Evolutionary conservation across 2,329 filamentous ascomycete species (phyloP), one percentile per base, ranked within the genome.

Genomic region (Monosporascus sp.): DNA sequence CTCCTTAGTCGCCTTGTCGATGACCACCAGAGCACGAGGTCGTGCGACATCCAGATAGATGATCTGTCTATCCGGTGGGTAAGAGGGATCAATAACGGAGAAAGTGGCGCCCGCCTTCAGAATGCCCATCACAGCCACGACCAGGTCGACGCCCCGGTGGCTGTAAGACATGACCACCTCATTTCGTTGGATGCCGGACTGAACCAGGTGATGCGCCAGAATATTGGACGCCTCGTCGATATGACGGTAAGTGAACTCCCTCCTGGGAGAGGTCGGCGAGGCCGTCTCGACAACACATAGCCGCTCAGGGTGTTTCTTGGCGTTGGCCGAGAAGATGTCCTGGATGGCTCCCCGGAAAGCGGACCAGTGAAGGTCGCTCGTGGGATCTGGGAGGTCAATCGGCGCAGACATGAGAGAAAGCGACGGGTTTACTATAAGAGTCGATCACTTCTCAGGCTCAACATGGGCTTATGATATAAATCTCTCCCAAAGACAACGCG

Each of bases 121-220:
- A 22, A 79, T 80, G 54, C 91, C 92, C 89, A 96, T 96, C 51
- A 91, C 85, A 37, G 87, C 89, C 47, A 75, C 65, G 44, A 83
- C 75, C 14, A 84, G 69, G 27, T 83, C 79, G 36, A 96, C 91
- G 52, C 84, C 84, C 53, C 92, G 84, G 71, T 96, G 82, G 52
- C 90, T 90, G 66, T 85, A 97, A 57, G 94, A 89, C 89, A 96
- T 96, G 63, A 96, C 90, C 2, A 96, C 91, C 66, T 97, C 91
- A 8, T 90, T 91, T 60, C 84, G 77, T 54, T 84, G 78, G 57
- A 90, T 78, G 53, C 92, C 91, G 62, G 84, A 79, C 49, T 86
- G 77, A 51, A 88, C 81, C 20, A 97, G 78, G 65, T 96, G 82
- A 71, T 96, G 85, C 22, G 90, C 89, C 6, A 97, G 70, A 18